These are phyloP conservation scores for Eurotiales sp. DNA, from an alignment of 2,329 filamentous ascomycete species.

Conservation along the genomic window DNA sequence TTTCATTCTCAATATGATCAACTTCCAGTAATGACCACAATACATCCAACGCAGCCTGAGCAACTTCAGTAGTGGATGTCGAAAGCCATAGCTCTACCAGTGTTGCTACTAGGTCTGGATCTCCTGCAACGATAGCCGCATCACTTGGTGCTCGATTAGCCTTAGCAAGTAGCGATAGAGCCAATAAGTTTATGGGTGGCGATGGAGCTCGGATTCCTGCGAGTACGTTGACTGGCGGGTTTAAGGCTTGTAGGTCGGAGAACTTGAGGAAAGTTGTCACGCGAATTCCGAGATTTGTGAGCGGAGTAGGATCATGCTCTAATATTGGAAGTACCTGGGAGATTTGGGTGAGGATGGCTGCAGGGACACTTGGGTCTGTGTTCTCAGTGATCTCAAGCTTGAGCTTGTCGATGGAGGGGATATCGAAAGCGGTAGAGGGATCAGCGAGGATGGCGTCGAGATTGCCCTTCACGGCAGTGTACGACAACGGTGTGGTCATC, in stretches of 20 bases:
- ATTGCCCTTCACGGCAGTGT: constrained; percentile 37
- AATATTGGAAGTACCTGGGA: constrained; percentile 50
- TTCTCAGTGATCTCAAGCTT: constrained; percentile 41
- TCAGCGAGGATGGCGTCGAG: constrained; percentile 43
- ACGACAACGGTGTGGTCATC: constrained; percentile 35
- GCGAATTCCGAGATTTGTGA: constrained; percentile 51
- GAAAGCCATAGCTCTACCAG: constrained; percentile 58
- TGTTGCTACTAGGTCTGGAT: constrained; percentile 52
- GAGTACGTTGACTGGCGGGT: constrained; percentile 51
- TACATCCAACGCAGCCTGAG: constrained; percentile 51
- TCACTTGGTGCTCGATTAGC: constrained; percentile 50
- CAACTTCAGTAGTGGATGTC: constrained; percentile 52
- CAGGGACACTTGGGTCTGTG: constrained; percentile 34
- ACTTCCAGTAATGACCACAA: constrained; percentile 52
- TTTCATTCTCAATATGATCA: constrained; percentile 38
- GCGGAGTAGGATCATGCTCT: constrained; percentile 56
- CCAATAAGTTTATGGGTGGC: constrained; percentile 54
- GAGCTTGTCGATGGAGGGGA: constrained; percentile 49
- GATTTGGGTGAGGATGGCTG: constrained; percentile 43
- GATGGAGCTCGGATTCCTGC: constrained; percentile 51
- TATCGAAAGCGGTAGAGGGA: constrained; percentile 45
- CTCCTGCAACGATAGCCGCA: constrained; percentile 56
- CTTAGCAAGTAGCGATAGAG: constrained; percentile 55
- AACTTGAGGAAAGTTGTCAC: constrained; percentile 49
- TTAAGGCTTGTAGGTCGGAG: constrained; percentile 45